Evolutionary conservation across 2,329 filamentous ascomycete species (phyloP).

Genomic region (Neofusicoccum laricinum): DNA sequence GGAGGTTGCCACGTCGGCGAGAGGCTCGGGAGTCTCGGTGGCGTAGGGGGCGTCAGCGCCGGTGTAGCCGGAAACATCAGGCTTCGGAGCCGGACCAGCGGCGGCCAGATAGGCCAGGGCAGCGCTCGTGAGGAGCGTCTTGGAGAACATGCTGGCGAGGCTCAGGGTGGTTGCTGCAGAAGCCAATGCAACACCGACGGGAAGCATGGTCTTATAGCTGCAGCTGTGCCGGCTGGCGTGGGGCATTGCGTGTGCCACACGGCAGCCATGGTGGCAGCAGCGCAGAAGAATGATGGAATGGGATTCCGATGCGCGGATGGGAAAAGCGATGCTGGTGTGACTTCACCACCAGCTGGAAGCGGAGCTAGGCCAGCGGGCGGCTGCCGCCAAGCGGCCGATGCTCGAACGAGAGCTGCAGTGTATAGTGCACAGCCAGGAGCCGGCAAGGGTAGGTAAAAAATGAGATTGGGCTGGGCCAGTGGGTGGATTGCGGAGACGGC

Average conservation of each 20-base stretch:
- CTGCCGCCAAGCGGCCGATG: background rate
- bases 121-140: slow-evolving; percentile 24
- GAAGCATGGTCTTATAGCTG: background rate
- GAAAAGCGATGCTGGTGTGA: background rate
- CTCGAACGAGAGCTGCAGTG: background rate
- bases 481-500: background rate
- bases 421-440: no score
- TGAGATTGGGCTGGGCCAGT: background rate
- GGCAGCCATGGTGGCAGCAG: background rate
- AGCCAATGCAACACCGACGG: background rate
- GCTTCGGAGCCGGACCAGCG: slow-evolving; percentile 36
- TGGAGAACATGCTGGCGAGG: slow-evolving; percentile 32
- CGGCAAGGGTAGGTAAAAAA: background rate
- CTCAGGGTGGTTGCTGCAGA: background rate
- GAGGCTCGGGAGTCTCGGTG: slow-evolving; percentile 25
- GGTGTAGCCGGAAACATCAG: slow-evolving; percentile 45
- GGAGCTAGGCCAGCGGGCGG: background rate
- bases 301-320: background rate
- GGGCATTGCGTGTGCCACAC: background rate
- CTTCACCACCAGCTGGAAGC: slow-evolving; percentile 9
- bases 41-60: slow-evolving; percentile 44
- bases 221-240: background rate
- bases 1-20: slow-evolving; percentile 31
- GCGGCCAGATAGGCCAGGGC: slow-evolving; percentile 32
- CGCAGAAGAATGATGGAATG: slow-evolving; percentile 2